Conservation (phyloP, 179 eudicot species). For the Dionaea muscipula region DNA sequence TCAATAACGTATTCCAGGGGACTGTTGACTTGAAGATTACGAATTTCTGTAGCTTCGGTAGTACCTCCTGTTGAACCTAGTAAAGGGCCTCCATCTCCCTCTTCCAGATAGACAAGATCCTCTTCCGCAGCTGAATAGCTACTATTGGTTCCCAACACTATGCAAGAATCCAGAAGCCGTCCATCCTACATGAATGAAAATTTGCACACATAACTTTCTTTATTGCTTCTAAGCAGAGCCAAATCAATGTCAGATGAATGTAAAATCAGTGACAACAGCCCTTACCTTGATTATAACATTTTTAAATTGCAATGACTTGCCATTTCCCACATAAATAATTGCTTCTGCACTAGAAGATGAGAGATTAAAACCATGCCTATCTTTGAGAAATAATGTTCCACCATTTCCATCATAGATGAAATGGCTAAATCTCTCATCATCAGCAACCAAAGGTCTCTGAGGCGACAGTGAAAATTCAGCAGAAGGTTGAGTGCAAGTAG, state of each 20-base stretch:
- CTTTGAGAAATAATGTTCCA: slow-evolving; percentile 59
- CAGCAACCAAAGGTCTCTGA: slow-evolving; percentile 61
- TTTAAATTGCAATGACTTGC: slow-evolving; percentile 67
- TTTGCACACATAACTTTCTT: background rate
- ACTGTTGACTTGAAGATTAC: slow-evolving; percentile 27
- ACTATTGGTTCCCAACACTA: slow-evolving; percentile 64
- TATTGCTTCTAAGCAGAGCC: too few species aligned
- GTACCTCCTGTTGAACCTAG: slow-evolving; percentile 20
- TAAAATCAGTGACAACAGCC: background rate
- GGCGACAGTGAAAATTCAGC: slow-evolving; percentile 63
- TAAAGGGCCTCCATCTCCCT: slow-evolving; percentile 27
- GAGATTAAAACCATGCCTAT: slow-evolving; percentile 42
- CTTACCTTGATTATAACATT: slow-evolving; percentile 66
- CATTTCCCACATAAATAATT: slow-evolving; percentile 64
- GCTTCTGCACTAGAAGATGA: slow-evolving; percentile 55
- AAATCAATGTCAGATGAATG: too few species aligned
- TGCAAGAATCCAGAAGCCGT: slow-evolving; percentile 64
- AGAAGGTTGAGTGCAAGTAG: slow-evolving; percentile 47
- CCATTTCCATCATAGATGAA: slow-evolving; percentile 84
- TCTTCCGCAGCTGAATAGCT: slow-evolving; percentile 66
- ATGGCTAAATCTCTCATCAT: slow-evolving; percentile 56
- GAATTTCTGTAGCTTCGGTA: slow-evolving; percentile 18
- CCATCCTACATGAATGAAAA: slow-evolving; percentile 56
- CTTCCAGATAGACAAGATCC: slow-evolving; percentile 52
- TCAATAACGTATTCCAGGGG: slow-evolving; percentile 55